These are phyloP conservation scores for Candida germanica DNA, from an alignment of 805 yeast species.

Conservation along the genomic window DNA sequence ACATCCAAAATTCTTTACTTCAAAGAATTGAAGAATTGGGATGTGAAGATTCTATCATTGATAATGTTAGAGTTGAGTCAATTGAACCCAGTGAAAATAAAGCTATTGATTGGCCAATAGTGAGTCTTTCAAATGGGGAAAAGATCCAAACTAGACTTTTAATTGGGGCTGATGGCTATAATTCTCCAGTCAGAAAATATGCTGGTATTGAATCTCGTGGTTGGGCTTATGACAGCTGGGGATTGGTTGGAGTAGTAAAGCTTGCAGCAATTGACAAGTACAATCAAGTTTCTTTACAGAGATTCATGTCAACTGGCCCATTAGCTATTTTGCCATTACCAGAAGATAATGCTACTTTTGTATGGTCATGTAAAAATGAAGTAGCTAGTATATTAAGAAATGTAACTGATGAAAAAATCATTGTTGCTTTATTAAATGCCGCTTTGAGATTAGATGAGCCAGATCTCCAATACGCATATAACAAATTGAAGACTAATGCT, in stretches of 20 bases:
- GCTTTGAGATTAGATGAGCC: constrained; percentile 75
- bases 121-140: constrained; percentile 65
- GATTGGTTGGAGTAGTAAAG: constrained; percentile 87
- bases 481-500: constrained; percentile 33
- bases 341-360: constrained; percentile 81
- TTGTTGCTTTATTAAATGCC: constrained; percentile 75
- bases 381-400: constrained; percentile 60
- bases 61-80: constrained; percentile 62
- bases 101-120: constrained; percentile 68
- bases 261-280: constrained; percentile 56
- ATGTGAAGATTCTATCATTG: constrained; percentile 43
- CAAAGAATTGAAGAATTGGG: constrained; percentile 37
- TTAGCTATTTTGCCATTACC: constrained; percentile 89
- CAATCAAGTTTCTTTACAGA: constrained; percentile 83
- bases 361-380: constrained; percentile 87
- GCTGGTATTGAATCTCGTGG: constrained; percentile 85
- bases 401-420: constrained; percentile 53
- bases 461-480: constrained; percentile 72
- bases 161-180: constrained; percentile 94
- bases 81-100: constrained; percentile 33
- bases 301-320: constrained; percentile 90
- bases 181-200: constrained; percentile 84
- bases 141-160: constrained; percentile 65
- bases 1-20: constrained; percentile 73
- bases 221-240: constrained; percentile 85